Conservation (phyloP, 2,329 filamentous ascomycete species). For the Alternaria gansuensis region DNA sequence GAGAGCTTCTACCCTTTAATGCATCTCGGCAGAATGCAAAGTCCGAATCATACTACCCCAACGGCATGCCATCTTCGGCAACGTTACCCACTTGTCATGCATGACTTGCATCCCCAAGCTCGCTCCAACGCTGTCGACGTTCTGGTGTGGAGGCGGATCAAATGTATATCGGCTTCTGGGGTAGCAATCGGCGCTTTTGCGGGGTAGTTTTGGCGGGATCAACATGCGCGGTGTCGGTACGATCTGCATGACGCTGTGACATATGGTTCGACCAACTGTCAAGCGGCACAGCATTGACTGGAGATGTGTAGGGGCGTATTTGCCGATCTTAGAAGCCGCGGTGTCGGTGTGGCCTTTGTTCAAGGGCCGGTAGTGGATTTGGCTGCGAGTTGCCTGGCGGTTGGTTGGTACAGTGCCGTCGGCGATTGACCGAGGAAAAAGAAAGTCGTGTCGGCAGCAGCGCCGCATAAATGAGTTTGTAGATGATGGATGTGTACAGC, state of each 20-base stretch:
- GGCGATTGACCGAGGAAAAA: constrained; percentile 8
- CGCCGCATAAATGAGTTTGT: constrained; percentile 1
- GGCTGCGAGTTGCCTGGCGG: neutral
- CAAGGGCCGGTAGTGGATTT: constrained; percentile 7
- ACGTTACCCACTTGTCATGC: constrained; percentile 8
- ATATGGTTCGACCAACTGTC: constrained; percentile 17
- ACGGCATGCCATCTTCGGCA: constrained; percentile 24
- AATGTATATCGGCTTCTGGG: constrained; percentile 24
- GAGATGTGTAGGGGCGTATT: constrained; percentile 11
- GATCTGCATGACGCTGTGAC: constrained; percentile 23
- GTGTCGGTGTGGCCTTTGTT: constrained; percentile 5
- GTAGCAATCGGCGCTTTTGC: constrained; percentile 27
- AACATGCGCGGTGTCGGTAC: constrained; percentile 12
- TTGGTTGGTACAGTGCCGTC: constrained; percentile 1
- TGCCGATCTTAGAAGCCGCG: constrained; percentile 23
- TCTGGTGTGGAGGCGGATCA: constrained; percentile 18
- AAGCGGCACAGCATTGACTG: neutral
- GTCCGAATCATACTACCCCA: constrained; percentile 18
- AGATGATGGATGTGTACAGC: neutral
- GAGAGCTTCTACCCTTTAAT: constrained; percentile 20
- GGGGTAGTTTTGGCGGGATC: constrained; percentile 31
- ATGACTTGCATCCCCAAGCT: neutral
- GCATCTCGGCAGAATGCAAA: constrained; percentile 23
- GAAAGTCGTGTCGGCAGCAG: constrained; percentile 1
- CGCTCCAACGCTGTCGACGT: constrained; percentile 10